These are phyloP conservation scores for Skeletonema costatum DNA, from an alignment of 108 stramenopile genomes.

Conservation along the genomic window DNA sequence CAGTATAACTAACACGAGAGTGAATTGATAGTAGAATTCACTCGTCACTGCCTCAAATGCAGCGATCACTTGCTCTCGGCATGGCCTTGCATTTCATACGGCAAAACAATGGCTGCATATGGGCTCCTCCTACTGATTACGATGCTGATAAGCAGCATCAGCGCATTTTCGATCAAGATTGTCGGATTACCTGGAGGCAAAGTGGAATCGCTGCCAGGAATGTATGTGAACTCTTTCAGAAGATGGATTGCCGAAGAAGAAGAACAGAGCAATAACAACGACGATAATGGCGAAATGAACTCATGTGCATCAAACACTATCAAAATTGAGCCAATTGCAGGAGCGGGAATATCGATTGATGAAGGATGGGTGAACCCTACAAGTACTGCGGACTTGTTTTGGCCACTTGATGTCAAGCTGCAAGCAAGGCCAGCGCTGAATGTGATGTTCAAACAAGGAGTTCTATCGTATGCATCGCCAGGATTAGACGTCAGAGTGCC, in stretches of 20 bases:
- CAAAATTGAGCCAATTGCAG: slow-evolving; percentile 26
- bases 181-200: slow-evolving; percentile 46
- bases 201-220: slow-evolving; percentile 32
- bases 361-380: slow-evolving; percentile 58
- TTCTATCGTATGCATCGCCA: slow-evolving; percentile 36
- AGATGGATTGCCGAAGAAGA: slow-evolving; percentile 40
- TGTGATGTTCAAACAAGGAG: slow-evolving; percentile 34
- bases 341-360: slow-evolving; percentile 16
- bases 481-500: slow-evolving; percentile 54
- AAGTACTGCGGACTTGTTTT: slow-evolving; percentile 48
- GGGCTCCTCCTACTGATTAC: too few relatives aligned
- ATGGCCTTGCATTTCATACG: too few relatives aligned
- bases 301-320: background rate
- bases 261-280: background rate
- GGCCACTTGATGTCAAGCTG: slow-evolving; percentile 48
- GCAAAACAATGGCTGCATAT: too few relatives aligned
- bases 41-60: too few relatives aligned
- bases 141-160: too few relatives aligned
- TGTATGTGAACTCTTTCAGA: slow-evolving; percentile 41
- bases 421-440: slow-evolving; percentile 48
- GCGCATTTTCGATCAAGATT: slow-evolving; percentile 18
- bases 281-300: background rate
- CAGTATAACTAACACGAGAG: too few relatives aligned
- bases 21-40: too few relatives aligned
- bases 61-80: too few relatives aligned